Base-by-base conservation (phyloP, 208 protist species). In the Wallacemonas sp. region DNA sequence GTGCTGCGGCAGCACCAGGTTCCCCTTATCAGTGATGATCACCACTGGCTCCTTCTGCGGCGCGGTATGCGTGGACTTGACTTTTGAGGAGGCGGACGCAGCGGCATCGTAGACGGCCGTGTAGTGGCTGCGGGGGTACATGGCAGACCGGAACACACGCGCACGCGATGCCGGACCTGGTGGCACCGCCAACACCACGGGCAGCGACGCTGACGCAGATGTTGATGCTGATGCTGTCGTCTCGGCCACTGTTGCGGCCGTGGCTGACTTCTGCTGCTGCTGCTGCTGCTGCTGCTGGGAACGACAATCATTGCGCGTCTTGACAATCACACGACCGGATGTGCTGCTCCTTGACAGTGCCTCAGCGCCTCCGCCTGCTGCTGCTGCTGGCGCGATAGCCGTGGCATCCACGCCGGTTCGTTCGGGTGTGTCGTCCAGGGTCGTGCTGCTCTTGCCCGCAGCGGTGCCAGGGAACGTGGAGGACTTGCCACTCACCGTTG, bases 291-390 rank as follows among this genome's bases (percentile, higher is more conserved):
- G 36, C 36, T 41, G 36, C 36, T 41, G 36, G 14, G 36, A 6
- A 14, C 36, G 36, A 6, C 9, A 41, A 41, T 41, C 36, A 14
- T 6, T 14, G 6, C 52, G 52, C 32, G 26, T 58, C 32, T 58
- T 58, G 30, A 58, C 52, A 24, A 58, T 58, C 2, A 58, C 3
- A 39, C 52, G 52, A 21, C 52, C 52, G 16, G 52, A 58, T 19
- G 52, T 58, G 19, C 52, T 58, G 30, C n/a, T 33, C 29, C 17
- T 21, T 11, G 8, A 47, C 34, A 38, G 12, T 12, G 34, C 34
- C 34, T 4, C 34, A 4, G 34, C 34, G 4, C 8, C 34, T 38
- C 8, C 34, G 8, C 8, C 34, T 38, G 34, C 12, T 38, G 34
- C 34, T 38, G 34, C 12, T 38, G 34, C 8, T 38, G 34, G 4